Conservation (phyloP, 164 flowering plant species). For the Dillenia suffruticosa region DNA sequence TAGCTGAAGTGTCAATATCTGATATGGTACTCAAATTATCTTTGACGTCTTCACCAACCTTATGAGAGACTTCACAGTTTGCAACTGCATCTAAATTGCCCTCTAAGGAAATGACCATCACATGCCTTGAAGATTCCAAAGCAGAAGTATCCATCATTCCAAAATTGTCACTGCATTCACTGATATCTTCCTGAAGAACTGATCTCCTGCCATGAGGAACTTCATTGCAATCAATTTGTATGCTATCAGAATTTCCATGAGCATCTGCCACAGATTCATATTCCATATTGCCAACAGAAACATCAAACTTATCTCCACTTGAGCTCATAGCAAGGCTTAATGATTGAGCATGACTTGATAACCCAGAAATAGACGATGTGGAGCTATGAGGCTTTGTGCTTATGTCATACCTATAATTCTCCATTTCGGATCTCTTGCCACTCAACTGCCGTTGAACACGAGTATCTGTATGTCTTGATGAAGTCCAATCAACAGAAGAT, state of each 20-base stretch:
- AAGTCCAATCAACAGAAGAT: conserved; percentile 73
- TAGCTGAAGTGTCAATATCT: conserved; percentile 22
- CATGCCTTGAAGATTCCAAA: conserved; percentile 31
- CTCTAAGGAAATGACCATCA: conserved; percentile 14
- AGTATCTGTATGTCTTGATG: conserved; percentile 45
- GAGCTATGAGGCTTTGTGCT: conserved; percentile 35
- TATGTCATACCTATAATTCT: conserved; percentile 37
- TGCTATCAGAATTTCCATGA: conserved; percentile 25
- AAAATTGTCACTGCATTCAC: conserved; percentile 21
- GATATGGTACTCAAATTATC: conserved; percentile 14
- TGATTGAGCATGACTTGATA: conserved; percentile 37
- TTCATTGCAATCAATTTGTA: conserved; percentile 18
- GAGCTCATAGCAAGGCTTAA: conserved; percentile 27
- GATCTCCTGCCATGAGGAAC: conserved; percentile 11
- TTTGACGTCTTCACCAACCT: conserved; percentile 27
- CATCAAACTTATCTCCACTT: conserved; percentile 36
- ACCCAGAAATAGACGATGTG: conserved; percentile 50
- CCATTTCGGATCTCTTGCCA: conserved; percentile 50
- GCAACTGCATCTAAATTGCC: conserved; percentile 23
- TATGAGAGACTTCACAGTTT: conserved; percentile 29
- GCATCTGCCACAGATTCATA: conserved; percentile 18
- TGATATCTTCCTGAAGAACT: conserved; percentile 21
- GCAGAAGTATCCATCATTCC: conserved; percentile 26
- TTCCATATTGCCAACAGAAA: conserved; percentile 24
- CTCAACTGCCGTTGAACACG: conserved; percentile 65